Conservation (phyloP, 176 grass and related monocot species). For the Alloteropsis semialata region DNA sequence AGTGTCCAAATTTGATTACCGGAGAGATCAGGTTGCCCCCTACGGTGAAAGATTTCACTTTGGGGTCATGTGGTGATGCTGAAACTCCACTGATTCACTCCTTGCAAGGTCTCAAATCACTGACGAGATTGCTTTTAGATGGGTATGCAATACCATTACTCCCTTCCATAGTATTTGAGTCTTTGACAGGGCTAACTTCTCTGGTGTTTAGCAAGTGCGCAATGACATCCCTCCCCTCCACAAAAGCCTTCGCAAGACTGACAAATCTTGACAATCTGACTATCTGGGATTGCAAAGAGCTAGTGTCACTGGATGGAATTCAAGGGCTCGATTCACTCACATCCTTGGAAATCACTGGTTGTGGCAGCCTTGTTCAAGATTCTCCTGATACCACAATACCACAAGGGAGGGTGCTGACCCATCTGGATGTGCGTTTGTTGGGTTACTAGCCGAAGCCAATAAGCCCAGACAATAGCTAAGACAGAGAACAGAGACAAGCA, state of each 20-base stretch:
- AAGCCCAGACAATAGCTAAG: no score
- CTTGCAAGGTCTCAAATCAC: slow-evolving; percentile 30
- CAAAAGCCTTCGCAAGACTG: slow-evolving; percentile 28
- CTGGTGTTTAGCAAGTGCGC: slow-evolving; percentile 8
- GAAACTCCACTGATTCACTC: slow-evolving; percentile 28
- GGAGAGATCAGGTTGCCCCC: slow-evolving; percentile 9
- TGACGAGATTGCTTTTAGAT: slow-evolving; percentile 32
- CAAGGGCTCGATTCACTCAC: slow-evolving; percentile 25
- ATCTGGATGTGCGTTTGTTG: no score
- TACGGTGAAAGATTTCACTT: slow-evolving; percentile 25
- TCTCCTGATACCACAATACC: background rate
- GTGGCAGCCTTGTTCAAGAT: slow-evolving; percentile 27
- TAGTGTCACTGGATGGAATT: slow-evolving; percentile 41
- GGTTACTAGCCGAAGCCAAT: no score
- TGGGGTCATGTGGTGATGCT: slow-evolving; percentile 36
- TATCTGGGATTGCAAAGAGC: slow-evolving; percentile 35
- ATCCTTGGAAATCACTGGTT: slow-evolving; percentile 33
- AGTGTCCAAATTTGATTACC: slow-evolving; percentile 27
- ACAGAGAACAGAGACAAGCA: no score
- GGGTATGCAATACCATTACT: slow-evolving; percentile 18
- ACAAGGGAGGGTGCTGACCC: background rate
- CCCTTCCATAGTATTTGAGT: slow-evolving; percentile 13
- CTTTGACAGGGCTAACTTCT: background rate
- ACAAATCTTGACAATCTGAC: slow-evolving; percentile 16
- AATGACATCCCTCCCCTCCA: slow-evolving; percentile 35